Percentiles rank a stretch among this genome's conserved stretches.
Conservation (phyloP, 345 rosid genomes). For the Reutealis trisperma region DNA sequence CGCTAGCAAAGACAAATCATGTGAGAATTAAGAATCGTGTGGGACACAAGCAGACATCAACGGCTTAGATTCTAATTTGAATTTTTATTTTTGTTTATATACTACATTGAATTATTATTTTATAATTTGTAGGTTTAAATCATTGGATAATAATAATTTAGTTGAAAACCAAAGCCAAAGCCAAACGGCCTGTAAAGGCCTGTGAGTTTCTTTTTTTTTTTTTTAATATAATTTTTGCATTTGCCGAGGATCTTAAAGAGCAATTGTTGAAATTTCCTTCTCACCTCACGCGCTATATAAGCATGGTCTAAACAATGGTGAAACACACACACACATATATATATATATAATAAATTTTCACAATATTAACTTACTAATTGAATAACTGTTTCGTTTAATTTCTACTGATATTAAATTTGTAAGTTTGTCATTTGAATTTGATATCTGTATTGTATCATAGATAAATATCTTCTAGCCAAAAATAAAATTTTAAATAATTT, state of each 20-base stretch:
- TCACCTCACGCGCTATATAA: no score
- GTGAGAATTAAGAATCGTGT: conserved; percentile 31
- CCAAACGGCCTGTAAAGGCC: no score
- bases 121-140: conserved; percentile 10
- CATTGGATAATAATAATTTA: conserved; percentile 31
- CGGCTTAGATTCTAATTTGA: conserved; percentile 21
- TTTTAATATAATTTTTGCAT: conserved; percentile 1
- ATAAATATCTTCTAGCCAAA: no score
- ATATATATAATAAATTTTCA: no score
- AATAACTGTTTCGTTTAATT: no score
- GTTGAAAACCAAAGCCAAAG: conserved; percentile 11
- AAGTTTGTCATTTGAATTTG: no score
- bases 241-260: conserved; percentile 22
- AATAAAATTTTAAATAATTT: no score
- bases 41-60: conserved; percentile 33
- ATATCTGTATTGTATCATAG: no score
- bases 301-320: no score
- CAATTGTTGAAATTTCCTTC: not conserved
- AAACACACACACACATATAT: no score
- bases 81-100: not conserved
- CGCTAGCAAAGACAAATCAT: conserved; percentile 19
- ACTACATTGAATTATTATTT: not conserved
- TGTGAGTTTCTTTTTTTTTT: not conserved
- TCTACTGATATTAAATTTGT: no score
- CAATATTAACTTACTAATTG: no score